Conservation (phyloP, 106 monocot species). For the Amphibolis antarctica region DNA sequence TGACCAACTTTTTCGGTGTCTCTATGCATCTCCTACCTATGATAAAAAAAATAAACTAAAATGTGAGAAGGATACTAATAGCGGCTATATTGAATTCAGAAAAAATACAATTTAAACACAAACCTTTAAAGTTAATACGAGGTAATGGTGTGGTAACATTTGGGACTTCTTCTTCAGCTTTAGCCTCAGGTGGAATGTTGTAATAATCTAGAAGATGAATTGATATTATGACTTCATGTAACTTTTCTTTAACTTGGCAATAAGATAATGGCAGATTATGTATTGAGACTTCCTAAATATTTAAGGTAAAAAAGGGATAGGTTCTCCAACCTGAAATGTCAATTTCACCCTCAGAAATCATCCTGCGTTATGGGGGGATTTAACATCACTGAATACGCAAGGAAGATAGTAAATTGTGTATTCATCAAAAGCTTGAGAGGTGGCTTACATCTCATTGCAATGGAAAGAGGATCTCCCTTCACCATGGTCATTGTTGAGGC, state of each 20-base stretch:
- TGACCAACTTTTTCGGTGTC: conserved; percentile 36
- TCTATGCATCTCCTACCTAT: conserved; percentile 40
- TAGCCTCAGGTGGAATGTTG: conserved; percentile 21
- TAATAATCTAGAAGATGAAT: conserved; percentile 16
- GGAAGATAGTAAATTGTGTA: background rate
- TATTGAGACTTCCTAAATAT: too few relatives aligned
- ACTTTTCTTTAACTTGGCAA: too few relatives aligned
- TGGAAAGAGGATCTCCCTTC: conserved; percentile 14
- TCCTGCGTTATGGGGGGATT: conserved; percentile 18
- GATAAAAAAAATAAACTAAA: background rate
- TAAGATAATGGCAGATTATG: too few relatives aligned
- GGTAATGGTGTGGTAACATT: conserved; percentile 13
- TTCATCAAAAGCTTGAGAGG: background rate
- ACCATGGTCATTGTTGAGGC: conserved; percentile 40
- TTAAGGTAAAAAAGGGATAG: too few relatives aligned
- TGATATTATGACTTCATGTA: too few relatives aligned
- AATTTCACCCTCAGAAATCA: conserved; percentile 22
- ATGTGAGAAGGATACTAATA: background rate
- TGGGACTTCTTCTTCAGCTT: conserved; percentile 18
- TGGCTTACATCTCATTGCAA: conserved; percentile 40
- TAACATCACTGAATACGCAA: background rate
- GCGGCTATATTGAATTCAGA: too few relatives aligned
- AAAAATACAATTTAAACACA: background rate
- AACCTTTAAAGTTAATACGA: conserved; percentile 24
- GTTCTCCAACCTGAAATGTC: conserved; percentile 35